These are phyloP conservation scores for Aureobasidium sp. DNA, from an alignment of 2,329 filamentous ascomycete species.

Conservation along the genomic window DNA sequence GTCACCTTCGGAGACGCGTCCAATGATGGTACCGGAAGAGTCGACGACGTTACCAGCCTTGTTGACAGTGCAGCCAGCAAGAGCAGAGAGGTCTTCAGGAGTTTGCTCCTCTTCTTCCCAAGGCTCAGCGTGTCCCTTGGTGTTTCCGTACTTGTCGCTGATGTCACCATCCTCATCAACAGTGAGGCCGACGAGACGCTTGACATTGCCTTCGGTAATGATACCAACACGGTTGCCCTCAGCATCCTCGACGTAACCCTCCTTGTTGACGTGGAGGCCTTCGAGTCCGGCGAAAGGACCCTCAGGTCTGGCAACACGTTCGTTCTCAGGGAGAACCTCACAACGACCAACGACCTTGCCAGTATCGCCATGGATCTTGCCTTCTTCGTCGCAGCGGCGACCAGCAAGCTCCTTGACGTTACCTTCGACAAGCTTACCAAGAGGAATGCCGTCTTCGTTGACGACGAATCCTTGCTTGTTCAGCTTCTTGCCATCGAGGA, in stretches of 20 bases:
- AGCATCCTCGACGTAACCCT: slow-evolving; percentile 67
- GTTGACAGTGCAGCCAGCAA: slow-evolving; percentile 57
- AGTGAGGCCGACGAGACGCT: slow-evolving; percentile 62
- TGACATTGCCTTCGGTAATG: slow-evolving; percentile 62
- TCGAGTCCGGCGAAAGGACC: slow-evolving; percentile 62
- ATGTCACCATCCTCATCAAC: slow-evolving; percentile 82
- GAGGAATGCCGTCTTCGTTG: slow-evolving; percentile 45
- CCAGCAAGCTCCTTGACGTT: slow-evolving; percentile 51
- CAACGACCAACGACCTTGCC: slow-evolving; percentile 52
- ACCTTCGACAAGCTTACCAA: slow-evolving; percentile 51
- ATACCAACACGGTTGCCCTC: slow-evolving; percentile 71
- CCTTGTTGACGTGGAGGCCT: slow-evolving; percentile 60
- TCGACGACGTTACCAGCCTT: slow-evolving; percentile 58
- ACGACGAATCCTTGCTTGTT: slow-evolving; percentile 56
- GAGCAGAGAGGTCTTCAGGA: slow-evolving; percentile 50
- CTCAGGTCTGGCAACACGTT: slow-evolving; percentile 51
- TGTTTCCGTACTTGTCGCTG: slow-evolving; percentile 64
- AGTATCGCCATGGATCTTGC: slow-evolving; percentile 49
- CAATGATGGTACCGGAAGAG: slow-evolving; percentile 50
- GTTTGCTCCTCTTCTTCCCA: slow-evolving; percentile 44
- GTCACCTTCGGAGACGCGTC: slow-evolving; percentile 52
- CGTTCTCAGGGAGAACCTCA: slow-evolving; percentile 51
- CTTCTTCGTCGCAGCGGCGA: slow-evolving; percentile 49
- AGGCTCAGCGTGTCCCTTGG: slow-evolving; percentile 53
- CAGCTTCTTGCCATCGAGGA: slow-evolving; percentile 46